Percentiles rank a stretch among this genome's conserved stretches.
Conservation (phyloP, 2,329 filamentous ascomycete species). For the Aspergillus arachidicola region DNA sequence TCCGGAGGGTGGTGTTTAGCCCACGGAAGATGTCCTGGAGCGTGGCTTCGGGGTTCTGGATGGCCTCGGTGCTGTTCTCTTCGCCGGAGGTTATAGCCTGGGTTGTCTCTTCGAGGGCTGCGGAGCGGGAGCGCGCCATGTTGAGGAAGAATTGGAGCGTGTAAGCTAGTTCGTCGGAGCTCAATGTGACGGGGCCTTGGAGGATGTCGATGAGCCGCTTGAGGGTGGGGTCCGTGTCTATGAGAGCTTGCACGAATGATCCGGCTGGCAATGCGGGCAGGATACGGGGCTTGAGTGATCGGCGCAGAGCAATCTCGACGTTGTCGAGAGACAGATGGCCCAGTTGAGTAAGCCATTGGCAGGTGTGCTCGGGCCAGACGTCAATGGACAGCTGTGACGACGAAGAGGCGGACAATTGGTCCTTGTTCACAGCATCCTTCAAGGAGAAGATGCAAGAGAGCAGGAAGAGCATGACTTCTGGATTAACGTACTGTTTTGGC, state of each 20-base stretch:
- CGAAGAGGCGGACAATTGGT: slow-evolving; percentile 28
- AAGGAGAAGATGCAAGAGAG: slow-evolving; percentile 43
- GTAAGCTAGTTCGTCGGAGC: slow-evolving; percentile 43
- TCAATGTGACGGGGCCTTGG: slow-evolving; percentile 36
- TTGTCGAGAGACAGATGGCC: slow-evolving; percentile 43
- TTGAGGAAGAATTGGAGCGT: slow-evolving; percentile 43
- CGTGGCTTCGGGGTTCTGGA: slow-evolving; percentile 15
- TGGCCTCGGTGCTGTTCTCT: slow-evolving; percentile 22
- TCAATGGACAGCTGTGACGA: slow-evolving; percentile 33
- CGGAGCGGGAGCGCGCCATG: slow-evolving; percentile 39
- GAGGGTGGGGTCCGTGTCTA: slow-evolving; percentile 42
- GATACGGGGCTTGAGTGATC: slow-evolving; percentile 35
- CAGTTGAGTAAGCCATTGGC: slow-evolving; percentile 44
- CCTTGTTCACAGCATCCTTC: slow-evolving; percentile 22
- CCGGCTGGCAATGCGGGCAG: slow-evolving; percentile 42
- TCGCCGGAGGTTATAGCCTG: slow-evolving; percentile 35
- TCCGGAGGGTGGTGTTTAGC: slow-evolving; percentile 41
- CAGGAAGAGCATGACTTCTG: slow-evolving; percentile 40
- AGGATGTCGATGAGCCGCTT: slow-evolving; percentile 41
- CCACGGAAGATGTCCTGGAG: slow-evolving; percentile 41
- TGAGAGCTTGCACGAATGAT: slow-evolving; percentile 43
- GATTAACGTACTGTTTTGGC: slow-evolving; percentile 36
- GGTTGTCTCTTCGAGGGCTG: slow-evolving; percentile 33
- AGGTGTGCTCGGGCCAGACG: slow-evolving; percentile 42
- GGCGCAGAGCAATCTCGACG: slow-evolving; percentile 44